Evolutionary conservation across 2,329 filamentous ascomycete species (phyloP).

Genomic region (Epichloe coenophiala): DNA sequence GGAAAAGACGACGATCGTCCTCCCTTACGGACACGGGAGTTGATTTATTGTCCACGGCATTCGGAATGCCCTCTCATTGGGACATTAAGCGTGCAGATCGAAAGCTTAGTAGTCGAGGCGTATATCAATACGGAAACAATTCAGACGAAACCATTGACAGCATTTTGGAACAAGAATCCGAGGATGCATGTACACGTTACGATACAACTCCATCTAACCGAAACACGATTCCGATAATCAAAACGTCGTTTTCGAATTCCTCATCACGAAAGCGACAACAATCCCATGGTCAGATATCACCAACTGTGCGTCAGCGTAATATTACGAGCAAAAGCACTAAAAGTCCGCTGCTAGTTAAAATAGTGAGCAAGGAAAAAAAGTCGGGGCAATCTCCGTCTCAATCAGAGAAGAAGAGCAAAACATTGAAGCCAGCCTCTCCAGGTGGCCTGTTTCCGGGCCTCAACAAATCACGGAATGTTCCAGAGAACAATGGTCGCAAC

Average conservation of each 20-base stretch:
- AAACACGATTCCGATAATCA: not conserved
- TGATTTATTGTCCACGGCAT: slow-evolving; percentile 15
- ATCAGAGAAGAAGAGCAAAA: not conserved
- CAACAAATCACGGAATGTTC: not conserved
- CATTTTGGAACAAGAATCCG: not conserved
- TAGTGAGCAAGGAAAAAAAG: not conserved
- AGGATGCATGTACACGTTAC: not conserved
- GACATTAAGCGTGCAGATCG: slow-evolving; percentile 4
- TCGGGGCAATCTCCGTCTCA: not conserved
- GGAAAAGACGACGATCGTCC: not conserved
- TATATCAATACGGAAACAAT: not conserved
- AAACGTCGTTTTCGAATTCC: not conserved
- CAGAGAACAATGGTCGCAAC: not conserved
- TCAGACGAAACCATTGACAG: slow-evolving; percentile 2
- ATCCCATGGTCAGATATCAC: not conserved
- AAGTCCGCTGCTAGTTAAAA: not conserved
- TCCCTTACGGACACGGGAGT: slow-evolving; percentile 6
- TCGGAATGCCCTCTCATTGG: slow-evolving; percentile 13
- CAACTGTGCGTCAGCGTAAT: not conserved
- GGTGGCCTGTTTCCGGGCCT: not conserved
- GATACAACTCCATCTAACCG: not conserved
- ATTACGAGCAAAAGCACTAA: not conserved
- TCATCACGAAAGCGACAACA: slow-evolving; percentile 1
- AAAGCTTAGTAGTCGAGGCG: not conserved
- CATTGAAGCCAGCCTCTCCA: not conserved